phyloP scores from a whole-genome alignment of 495 filamentous ascomycete genomes.

The Pseudoneurospora amorphoporcata region DNA sequence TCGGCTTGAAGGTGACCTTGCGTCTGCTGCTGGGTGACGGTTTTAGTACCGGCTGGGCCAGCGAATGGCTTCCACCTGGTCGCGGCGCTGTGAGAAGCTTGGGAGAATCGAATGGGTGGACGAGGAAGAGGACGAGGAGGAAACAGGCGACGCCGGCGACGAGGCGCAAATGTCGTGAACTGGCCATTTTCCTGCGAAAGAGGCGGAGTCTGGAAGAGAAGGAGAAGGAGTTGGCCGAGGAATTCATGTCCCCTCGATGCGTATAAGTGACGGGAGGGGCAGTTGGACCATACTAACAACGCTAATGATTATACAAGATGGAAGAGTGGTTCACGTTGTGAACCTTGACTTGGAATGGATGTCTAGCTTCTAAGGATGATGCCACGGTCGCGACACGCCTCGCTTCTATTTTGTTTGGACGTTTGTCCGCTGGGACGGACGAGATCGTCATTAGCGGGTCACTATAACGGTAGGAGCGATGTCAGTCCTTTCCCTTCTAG shows the following conservation, averaged over 20 bases:
- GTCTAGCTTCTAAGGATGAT: neutral
- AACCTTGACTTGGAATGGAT: too few relatives aligned
- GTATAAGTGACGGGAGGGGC: neutral
- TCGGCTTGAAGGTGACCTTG: slow-evolving; percentile 12
- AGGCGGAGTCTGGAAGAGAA: neutral
- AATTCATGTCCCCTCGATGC: neutral
- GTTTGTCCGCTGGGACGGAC: neutral
- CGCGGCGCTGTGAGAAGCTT: neutral
- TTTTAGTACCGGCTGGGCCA: neutral
- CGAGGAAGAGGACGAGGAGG: slow-evolving; percentile 6
- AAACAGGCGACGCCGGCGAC: slow-evolving; percentile 5
- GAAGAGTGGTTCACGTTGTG: neutral
- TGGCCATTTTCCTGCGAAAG: neutral
- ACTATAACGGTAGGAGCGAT: neutral
- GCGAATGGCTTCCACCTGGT: neutral
- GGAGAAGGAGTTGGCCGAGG: neutral
- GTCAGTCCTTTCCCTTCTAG: neutral
- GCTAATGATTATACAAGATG: neutral
- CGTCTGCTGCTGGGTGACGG: neutral
- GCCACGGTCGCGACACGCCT: neutral
- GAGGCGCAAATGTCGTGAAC: slow-evolving; percentile 10
- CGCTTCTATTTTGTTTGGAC: neutral
- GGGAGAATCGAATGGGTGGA: neutral
- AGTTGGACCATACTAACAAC: neutral
- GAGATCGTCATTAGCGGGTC: neutral